Percentiles rank a stretch among this genome's conserved stretches.
Evolutionary conservation across 768 basidiomycete genomes (phyloP).

Genomic region (Xanthoconium stramineum): DNA sequence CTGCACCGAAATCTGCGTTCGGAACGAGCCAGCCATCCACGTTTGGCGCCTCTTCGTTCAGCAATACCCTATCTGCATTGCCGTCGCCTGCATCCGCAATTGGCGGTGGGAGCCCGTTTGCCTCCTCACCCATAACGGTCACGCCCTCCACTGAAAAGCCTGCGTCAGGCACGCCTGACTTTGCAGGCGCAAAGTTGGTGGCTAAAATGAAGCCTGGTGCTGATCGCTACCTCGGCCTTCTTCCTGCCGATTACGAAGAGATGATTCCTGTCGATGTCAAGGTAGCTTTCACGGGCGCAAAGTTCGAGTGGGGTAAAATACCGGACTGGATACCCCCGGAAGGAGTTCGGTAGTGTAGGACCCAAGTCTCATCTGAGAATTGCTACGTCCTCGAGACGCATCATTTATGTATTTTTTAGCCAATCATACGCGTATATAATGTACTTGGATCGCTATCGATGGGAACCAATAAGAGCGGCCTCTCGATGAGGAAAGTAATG

Average conservation of each 20-base stretch:
- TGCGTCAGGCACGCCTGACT: constrained; percentile 30
- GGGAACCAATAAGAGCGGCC: background rate
- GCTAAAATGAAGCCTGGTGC: constrained; percentile 41
- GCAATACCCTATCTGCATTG: constrained; percentile 14
- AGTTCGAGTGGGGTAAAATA: constrained; percentile 67
- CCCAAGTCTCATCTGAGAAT: background rate
- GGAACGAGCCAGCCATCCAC: constrained; percentile 17
- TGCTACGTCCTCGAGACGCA: background rate
- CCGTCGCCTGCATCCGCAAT: constrained; percentile 21
- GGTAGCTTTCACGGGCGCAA: constrained; percentile 52
- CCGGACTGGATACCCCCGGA: constrained; percentile 75
- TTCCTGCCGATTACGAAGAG: constrained; percentile 59
- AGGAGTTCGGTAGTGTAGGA: constrained; percentile 43
- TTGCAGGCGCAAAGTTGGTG: constrained; percentile 30
- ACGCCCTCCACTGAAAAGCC: constrained; percentile 21
- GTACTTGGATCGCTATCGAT: background rate
- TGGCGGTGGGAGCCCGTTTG: constrained; percentile 23
- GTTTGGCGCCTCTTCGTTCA: constrained; percentile 27
- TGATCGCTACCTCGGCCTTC: constrained; percentile 52
- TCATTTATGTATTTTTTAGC: constrained; percentile 6
- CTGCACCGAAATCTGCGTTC: constrained; percentile 18
- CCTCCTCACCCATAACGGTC: constrained; percentile 25
- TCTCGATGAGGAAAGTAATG: constrained; percentile 18
- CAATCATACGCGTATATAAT: background rate
- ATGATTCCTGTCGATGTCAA: constrained; percentile 48